Percentiles rank a stretch among this genome's conserved stretches.
phyloP scores from a whole-genome alignment of 129 eudicot species.

The Logfia minima region DNA sequence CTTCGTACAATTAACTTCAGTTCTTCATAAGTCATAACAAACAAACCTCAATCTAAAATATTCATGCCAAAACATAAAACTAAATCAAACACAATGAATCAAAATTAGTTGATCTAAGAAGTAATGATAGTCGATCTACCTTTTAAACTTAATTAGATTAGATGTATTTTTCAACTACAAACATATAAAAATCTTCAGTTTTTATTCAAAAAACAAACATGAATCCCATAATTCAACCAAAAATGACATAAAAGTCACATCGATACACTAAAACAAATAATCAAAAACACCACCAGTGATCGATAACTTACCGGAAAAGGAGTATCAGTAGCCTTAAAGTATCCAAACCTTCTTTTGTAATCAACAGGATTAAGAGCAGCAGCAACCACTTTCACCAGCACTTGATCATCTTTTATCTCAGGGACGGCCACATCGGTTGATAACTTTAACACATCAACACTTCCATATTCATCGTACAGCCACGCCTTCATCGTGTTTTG shows the following conservation, averaged over 20 bases:
- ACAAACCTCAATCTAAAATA: background rate
- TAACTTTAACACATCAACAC: constrained; percentile 70
- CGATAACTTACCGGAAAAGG: constrained; percentile 67
- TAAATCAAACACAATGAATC: too few species aligned
- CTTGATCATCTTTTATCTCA: constrained; percentile 70
- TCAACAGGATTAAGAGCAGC: constrained; percentile 96
- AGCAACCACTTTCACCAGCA: constrained; percentile 74
- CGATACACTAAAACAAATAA: too few species aligned
- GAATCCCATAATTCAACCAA: too few species aligned
- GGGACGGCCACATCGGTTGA: constrained; percentile 56
- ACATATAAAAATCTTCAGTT: too few species aligned
- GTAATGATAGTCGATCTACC: too few species aligned
- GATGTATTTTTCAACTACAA: too few species aligned
- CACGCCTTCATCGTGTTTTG: constrained; percentile 71
- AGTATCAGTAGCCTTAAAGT: constrained; percentile 78
- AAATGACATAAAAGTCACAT: too few species aligned
- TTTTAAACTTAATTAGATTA: too few species aligned
- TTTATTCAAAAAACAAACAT: too few species aligned
- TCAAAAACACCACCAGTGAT: too few species aligned
- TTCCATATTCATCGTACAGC: constrained; percentile 77
- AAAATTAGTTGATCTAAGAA: too few species aligned
- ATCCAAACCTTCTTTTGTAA: constrained; percentile 72
- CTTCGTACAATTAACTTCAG: background rate
- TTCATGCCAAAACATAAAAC: background rate
- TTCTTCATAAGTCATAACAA: too few species aligned